Conservation (phyloP, 306 rosid species). For the Gynostemma pentaphyllum region DNA sequence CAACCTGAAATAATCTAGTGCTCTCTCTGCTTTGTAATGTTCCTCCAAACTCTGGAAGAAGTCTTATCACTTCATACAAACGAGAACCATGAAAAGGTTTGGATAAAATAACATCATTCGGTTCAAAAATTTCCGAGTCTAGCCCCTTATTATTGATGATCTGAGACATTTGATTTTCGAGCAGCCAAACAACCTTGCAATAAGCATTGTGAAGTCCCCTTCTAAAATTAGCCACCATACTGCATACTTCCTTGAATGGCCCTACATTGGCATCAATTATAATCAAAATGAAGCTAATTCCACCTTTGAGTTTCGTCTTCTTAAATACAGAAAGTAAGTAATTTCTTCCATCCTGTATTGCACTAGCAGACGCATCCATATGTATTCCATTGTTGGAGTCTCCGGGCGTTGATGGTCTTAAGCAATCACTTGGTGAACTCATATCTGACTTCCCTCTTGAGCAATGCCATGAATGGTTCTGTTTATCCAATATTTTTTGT, state of each 20-base stretch:
- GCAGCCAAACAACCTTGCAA: slow-evolving; percentile 61
- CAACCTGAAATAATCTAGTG: neutral
- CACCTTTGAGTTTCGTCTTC: slow-evolving; percentile 11
- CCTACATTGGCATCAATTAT: slow-evolving; percentile 24
- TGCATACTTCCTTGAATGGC: slow-evolving; percentile 9
- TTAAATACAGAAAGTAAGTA: slow-evolving; percentile 16
- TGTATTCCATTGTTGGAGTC: slow-evolving; percentile 6
- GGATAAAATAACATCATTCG: slow-evolving; percentile 31
- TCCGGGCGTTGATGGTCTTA: slow-evolving; percentile 11
- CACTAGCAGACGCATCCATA: slow-evolving; percentile 1
- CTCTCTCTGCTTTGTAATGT: slow-evolving; percentile 5
- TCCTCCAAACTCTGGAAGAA: slow-evolving; percentile 68
- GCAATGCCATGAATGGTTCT: slow-evolving; percentile 10
- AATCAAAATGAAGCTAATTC: slow-evolving; percentile 15
- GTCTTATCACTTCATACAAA: slow-evolving; percentile 29
- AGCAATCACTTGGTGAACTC: slow-evolving; percentile 7
- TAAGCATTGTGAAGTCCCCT: slow-evolving; percentile 7
- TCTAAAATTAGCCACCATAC: slow-evolving; percentile 21
- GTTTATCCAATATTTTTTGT: slow-evolving; percentile 7
- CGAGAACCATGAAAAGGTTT: slow-evolving; percentile 59
- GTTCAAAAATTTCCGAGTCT: slow-evolving; percentile 16
- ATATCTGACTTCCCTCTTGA: slow-evolving; percentile 16
- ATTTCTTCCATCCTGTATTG: slow-evolving; percentile 12
- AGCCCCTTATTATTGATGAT: slow-evolving; percentile 4
- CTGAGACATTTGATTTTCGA: slow-evolving; percentile 24